A percentile compares a stretch with the other conserved stretches of the same genome.
These are phyloP conservation scores for Lepidium sativum DNA, from an alignment of 345 rosid species.

Conservation along the genomic window DNA sequence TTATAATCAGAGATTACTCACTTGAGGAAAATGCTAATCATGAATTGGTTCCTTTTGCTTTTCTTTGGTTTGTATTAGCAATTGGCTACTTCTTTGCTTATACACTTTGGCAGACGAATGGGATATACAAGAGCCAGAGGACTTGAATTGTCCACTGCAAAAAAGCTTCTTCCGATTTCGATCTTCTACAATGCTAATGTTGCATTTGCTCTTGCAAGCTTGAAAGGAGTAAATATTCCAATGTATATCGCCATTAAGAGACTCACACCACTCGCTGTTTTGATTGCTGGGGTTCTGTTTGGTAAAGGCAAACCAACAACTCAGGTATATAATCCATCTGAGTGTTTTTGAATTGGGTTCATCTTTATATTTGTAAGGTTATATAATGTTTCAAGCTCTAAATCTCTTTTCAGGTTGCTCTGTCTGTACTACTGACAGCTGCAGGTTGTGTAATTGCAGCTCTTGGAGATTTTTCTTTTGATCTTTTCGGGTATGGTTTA, in stretches of 20 bases:
- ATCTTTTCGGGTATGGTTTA: slow-evolving; percentile 78
- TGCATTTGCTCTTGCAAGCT: slow-evolving; percentile 93
- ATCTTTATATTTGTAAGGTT: not conserved
- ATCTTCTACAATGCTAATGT: slow-evolving; percentile 96
- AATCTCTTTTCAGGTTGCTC: slow-evolving; percentile 55
- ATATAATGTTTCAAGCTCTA: not conserved
- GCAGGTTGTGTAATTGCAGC: slow-evolving; percentile 90
- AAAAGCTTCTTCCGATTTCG: slow-evolving; percentile 73
- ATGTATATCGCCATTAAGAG: slow-evolving; percentile 98
- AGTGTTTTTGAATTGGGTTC: not conserved
- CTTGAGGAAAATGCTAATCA: not conserved
- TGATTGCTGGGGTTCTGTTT: slow-evolving; percentile 55
- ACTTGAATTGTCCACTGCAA: slow-evolving; percentile 52
- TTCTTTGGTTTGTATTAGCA: slow-evolving; percentile 48
- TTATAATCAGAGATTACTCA: not conserved
- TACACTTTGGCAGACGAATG: slow-evolving; percentile 55
- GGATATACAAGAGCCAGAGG: slow-evolving; percentile 66
- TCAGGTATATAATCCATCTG: slow-evolving; percentile 38
- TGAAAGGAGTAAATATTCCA: slow-evolving; percentile 95
- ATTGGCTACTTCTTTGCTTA: slow-evolving; percentile 76
- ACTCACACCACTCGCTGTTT: slow-evolving; percentile 88
- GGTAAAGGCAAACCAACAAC: slow-evolving; percentile 77
- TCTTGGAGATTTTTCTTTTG: slow-evolving; percentile 90
- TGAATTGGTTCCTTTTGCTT: not conserved
- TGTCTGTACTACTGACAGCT: slow-evolving; percentile 78